Conservation (phyloP, 768 basidiomycete genomes). For the Lactarius hengduanensis region DNA sequence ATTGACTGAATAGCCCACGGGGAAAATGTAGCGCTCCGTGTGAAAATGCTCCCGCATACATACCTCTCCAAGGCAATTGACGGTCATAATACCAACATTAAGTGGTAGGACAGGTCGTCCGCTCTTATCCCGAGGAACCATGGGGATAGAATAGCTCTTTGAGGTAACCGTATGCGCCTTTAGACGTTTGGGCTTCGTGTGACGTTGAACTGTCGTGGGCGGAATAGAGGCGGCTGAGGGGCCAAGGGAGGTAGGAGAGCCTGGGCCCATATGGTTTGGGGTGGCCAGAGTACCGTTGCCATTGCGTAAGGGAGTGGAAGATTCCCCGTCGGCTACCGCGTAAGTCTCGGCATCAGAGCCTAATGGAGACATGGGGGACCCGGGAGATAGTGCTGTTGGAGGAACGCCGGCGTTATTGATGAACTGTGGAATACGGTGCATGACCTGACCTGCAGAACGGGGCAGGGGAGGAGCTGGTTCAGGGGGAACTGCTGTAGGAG, state of each 20-base stretch:
- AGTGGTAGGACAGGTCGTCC: constrained; percentile 73
- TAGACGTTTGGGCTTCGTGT: constrained; percentile 70
- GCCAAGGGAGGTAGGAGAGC: constrained; percentile 40
- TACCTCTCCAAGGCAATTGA: constrained; percentile 69
- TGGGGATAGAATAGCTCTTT: constrained; percentile 74
- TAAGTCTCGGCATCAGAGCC: constrained; percentile 27
- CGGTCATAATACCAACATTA: constrained; percentile 86
- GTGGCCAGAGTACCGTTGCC: constrained; percentile 17
- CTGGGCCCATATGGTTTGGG: constrained; percentile 31
- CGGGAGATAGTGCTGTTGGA: constrained; percentile 21
- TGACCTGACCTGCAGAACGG: constrained; percentile 28
- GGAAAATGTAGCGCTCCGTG: constrained; percentile 86
- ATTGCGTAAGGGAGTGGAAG: constrained; percentile 20
- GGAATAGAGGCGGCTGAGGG: constrained; percentile 32
- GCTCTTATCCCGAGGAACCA: constrained; percentile 70
- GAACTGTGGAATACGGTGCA: constrained; percentile 24
- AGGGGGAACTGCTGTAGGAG: constrained; percentile 38
- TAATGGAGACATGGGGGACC: constrained; percentile 29
- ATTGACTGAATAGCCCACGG: constrained; percentile 81
- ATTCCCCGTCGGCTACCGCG: constrained; percentile 14
- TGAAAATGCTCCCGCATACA: constrained; percentile 85
- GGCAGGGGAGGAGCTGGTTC: constrained; percentile 23
- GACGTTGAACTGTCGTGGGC: constrained; percentile 43
- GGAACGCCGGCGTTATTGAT: constrained; percentile 28
- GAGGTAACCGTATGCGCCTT: constrained; percentile 81